Evolutionary conservation across 371 early-diverging fungal genomes (phyloP), one percentile per base, ranked within the genome.

Genomic region (Nosema bombycis): DNA sequence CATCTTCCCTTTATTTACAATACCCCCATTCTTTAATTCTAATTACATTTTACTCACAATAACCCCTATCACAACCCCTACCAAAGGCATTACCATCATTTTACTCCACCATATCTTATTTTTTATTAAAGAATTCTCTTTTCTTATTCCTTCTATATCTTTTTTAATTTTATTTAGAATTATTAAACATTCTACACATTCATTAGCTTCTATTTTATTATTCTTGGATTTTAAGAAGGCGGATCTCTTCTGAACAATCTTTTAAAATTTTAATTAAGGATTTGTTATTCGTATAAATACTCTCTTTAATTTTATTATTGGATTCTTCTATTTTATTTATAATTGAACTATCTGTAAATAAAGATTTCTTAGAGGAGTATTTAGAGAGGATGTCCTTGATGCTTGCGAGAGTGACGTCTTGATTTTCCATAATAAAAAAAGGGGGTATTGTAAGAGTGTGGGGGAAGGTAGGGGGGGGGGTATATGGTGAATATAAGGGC

Each of bases 301-400:
- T 55, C 23, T 29, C n/a, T 60, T 34, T 61, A 12, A 72, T 61
- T 28, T 28, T 30, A 18, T 24, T 30, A 14, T 74, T 54, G n/a
- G 64, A 74, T 32, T 21, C 6, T 30, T 74, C 61, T 29, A 74
- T 74, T n/a, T 74, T 65, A 0, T 36, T 46, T 15, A 74, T 24
- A 18, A 74, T 63, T 23, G 32, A 54, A 12, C 36, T 38, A 21
- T 74, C 74, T 0, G 32, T 30, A 32, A 71, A 71, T 21, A 29
- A 12, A 6, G 38, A 36, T 21, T 38, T 38, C 2, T 29, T 29
- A 28, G 64, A 74, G 14, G 74, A 60, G 29, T 64, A 74, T 64
- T 56, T 74, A 29, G 37, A 46, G 0, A 74, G 24, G 28, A 74
- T 61, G 10, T 64, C 74, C 23, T 63, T 74, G 3, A 74, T 34